Evolutionary conservation across 257 asterid species (phyloP).

Genomic region (Solanum pennellii): DNA sequence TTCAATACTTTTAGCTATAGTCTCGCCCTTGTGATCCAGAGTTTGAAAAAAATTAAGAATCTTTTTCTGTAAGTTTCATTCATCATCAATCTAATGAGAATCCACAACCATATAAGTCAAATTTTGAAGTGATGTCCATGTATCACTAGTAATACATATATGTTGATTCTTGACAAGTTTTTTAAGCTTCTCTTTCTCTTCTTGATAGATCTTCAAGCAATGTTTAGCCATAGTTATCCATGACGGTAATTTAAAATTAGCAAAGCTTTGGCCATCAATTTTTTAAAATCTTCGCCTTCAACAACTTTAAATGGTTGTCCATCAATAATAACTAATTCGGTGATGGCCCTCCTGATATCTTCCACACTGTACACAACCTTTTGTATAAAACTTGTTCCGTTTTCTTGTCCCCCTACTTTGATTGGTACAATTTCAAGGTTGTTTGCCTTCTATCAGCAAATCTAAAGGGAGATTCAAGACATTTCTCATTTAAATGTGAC

Average conservation of each 20-base stretch:
- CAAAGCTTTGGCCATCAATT: not conserved
- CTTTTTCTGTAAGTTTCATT: no score
- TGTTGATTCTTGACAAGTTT: not conserved
- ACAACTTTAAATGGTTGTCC: no score
- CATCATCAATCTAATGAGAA: not conserved
- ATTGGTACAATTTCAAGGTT: not conserved
- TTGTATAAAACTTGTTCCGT: no score
- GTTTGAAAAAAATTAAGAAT: no score
- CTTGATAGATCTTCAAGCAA: not conserved
- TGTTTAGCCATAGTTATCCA: not conserved
- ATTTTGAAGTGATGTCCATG: not conserved
- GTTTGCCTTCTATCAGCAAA: not conserved
- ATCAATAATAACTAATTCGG: not conserved
- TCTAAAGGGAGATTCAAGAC: not conserved
- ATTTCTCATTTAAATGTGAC: not conserved
- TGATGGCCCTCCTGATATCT: not conserved
- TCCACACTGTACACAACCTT: not conserved
- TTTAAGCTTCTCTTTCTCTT: not conserved
- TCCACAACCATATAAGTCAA: not conserved
- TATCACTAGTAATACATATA: not conserved
- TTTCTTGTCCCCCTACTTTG: not conserved
- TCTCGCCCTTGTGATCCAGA: no score
- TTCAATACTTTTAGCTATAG: no score
- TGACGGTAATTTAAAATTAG: not conserved
- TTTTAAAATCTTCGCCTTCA: no score